Conservation (phyloP, 2,329 filamentous ascomycete species). For the Fusarium dlaminii region DNA sequence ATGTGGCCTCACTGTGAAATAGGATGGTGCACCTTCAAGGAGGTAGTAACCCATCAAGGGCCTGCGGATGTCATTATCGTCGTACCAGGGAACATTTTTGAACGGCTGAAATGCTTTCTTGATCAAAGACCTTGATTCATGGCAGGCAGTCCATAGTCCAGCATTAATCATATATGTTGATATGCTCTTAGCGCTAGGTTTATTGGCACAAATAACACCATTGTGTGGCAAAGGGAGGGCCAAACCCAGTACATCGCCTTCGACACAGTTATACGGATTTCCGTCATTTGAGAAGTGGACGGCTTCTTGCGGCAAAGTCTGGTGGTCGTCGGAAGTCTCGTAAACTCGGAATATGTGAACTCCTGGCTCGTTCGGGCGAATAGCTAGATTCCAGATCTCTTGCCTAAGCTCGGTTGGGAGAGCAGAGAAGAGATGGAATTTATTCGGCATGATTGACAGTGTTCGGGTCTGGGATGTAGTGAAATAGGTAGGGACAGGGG, state of each 20-base stretch:
- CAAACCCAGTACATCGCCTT: background rate
- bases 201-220: background rate
- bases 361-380: background rate
- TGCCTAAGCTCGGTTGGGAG: background rate
- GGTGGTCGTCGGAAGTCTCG: no score
- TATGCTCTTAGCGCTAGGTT: background rate
- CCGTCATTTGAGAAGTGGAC: no score
- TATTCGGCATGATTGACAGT: background rate
- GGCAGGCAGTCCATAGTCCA: constrained; percentile 6
- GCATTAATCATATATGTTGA: constrained; percentile 7
- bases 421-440: background rate
- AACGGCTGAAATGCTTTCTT: no score
- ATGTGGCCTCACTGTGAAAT: background rate
- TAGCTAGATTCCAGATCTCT: background rate
- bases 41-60: background rate
- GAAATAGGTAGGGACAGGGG: background rate
- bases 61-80: no score
- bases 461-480: accelerated
- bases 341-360: background rate
- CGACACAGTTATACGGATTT: no score
- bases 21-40: background rate
- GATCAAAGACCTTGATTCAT: constrained; percentile 5
- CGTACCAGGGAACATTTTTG: no score
- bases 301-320: no score
- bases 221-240: background rate